phyloP scores from a whole-genome alignment of 2,329 filamentous ascomycete species.

The Clarireedia monteithiana region DNA sequence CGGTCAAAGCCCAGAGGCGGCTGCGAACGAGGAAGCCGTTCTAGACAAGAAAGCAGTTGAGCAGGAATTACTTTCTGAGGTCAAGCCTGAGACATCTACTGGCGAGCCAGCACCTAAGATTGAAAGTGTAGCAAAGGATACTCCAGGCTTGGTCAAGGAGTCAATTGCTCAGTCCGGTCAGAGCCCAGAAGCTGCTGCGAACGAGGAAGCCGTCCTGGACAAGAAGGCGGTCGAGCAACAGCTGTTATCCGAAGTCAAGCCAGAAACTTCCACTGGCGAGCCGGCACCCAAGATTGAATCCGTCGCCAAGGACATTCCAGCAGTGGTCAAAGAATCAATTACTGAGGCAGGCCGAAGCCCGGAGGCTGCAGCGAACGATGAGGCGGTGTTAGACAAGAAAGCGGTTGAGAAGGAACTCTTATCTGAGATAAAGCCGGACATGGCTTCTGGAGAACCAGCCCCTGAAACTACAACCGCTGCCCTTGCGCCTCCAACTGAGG shows the following conservation, averaged over 20 bases:
- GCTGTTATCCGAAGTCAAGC: slow-evolving; percentile 57
- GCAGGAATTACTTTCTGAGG: slow-evolving; percentile 61
- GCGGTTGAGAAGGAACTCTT: slow-evolving; percentile 67
- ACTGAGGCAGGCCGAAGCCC: slow-evolving; percentile 51
- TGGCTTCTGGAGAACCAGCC: slow-evolving; percentile 24
- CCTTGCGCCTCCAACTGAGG: background rate
- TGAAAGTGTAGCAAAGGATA: slow-evolving; percentile 37
- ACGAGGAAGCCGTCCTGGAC: slow-evolving; percentile 60
- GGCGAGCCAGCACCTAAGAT: slow-evolving; percentile 22
- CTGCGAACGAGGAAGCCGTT: slow-evolving; percentile 59
- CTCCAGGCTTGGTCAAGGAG: slow-evolving; percentile 49
- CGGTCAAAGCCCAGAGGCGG: slow-evolving; percentile 60
- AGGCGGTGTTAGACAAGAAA: slow-evolving; percentile 67
- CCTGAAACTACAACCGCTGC: slow-evolving; percentile 7
- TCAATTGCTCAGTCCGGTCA: slow-evolving; percentile 50
- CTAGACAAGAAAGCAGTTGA: slow-evolving; percentile 70
- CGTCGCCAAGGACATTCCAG: slow-evolving; percentile 44
- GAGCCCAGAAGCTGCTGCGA: slow-evolving; percentile 64
- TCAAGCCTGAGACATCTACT: slow-evolving; percentile 35
- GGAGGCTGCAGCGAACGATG: slow-evolving; percentile 62
- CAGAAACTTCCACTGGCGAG: slow-evolving; percentile 26
- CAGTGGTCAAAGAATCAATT: slow-evolving; percentile 50
- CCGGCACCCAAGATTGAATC: slow-evolving; percentile 27
- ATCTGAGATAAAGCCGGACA: slow-evolving; percentile 46
- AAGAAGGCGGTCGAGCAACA: slow-evolving; percentile 71